Evolutionary conservation across 495 filamentous ascomycete species (phyloP).

Genomic region (Lepraria neglecta): DNA sequence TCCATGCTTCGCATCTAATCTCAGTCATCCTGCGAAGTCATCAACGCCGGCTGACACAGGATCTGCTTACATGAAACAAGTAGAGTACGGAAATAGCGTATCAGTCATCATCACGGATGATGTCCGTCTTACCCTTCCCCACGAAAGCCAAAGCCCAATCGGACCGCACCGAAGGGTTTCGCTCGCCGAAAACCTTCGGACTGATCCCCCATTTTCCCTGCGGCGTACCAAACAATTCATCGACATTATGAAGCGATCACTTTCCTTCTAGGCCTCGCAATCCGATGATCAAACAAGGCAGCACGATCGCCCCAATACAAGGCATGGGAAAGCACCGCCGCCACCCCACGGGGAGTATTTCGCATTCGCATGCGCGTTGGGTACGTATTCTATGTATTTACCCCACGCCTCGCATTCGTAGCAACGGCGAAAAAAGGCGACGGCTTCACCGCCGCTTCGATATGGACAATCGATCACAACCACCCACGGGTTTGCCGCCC

Average conservation of each 20-base stretch:
- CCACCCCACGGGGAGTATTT: slow-evolving; percentile 8
- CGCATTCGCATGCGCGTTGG: slow-evolving; percentile 8
- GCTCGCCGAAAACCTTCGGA: slow-evolving; percentile 6
- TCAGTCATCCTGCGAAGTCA: background rate
- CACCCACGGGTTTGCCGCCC: slow-evolving; percentile 10
- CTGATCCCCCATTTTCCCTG: background rate
- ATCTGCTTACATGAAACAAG: background rate
- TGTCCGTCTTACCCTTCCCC: background rate
- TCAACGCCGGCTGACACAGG: background rate
- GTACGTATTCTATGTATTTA: no score
- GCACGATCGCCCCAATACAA: no score
- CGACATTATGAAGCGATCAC: background rate
- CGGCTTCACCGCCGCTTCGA: slow-evolving; percentile 8
- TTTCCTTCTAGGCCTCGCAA: background rate
- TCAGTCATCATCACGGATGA: slow-evolving; percentile 1
- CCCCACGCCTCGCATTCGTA: slow-evolving; percentile 11
- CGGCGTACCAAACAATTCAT: slow-evolving; percentile 8
- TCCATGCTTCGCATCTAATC: background rate
- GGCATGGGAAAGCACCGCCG: background rate
- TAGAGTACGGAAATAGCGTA: background rate
- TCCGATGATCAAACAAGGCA: no score
- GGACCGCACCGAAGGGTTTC: slow-evolving; percentile 10
- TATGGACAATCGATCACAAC: background rate
- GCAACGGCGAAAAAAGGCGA: background rate
- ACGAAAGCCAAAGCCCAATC: slow-evolving; percentile 1